Conservation (phyloP, 2,329 filamentous ascomycete genomes). For the Claviceps cyperi region DNA sequence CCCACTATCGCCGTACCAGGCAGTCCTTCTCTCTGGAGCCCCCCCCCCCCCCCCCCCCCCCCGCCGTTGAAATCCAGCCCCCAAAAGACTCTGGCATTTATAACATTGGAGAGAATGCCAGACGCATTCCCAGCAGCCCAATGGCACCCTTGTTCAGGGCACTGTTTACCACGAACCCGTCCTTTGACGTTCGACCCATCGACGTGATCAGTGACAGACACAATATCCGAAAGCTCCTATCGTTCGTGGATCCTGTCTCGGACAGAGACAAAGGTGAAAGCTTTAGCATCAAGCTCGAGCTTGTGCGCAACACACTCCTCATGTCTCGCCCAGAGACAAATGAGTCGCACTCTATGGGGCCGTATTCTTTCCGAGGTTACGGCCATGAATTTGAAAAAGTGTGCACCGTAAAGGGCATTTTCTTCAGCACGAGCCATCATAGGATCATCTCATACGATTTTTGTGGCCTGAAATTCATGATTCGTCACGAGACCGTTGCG, state of each 20-base stretch:
- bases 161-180: constrained; percentile 22
- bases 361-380: constrained; percentile 24
- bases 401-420: constrained; percentile 22
- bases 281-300: constrained; percentile 29
- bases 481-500: too few species aligned
- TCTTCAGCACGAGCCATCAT: constrained; percentile 20
- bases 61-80: constrained; percentile 11
- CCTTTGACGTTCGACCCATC: constrained; percentile 21
- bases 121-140: constrained; percentile 26
- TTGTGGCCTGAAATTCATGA: too few species aligned
- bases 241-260: constrained; percentile 22
- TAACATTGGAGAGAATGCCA: constrained; percentile 32
- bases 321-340: constrained; percentile 21
- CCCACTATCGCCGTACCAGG: constrained; percentile 33
- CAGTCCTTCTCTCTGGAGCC: constrained; percentile 19
- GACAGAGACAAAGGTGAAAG: constrained; percentile 13
- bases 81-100: constrained; percentile 24
- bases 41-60: constrained; percentile 17
- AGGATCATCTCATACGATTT: too few species aligned
- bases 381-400: constrained; percentile 31
- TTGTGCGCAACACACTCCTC: constrained; percentile 22
- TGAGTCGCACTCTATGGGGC: constrained; percentile 15
- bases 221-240: constrained; percentile 33
- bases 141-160: constrained; percentile 33
- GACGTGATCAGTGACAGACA: constrained; percentile 32